Evolutionary conservation across 164 flowering plant genomes (phyloP).

Genomic region (Magnolia sinica): DNA sequence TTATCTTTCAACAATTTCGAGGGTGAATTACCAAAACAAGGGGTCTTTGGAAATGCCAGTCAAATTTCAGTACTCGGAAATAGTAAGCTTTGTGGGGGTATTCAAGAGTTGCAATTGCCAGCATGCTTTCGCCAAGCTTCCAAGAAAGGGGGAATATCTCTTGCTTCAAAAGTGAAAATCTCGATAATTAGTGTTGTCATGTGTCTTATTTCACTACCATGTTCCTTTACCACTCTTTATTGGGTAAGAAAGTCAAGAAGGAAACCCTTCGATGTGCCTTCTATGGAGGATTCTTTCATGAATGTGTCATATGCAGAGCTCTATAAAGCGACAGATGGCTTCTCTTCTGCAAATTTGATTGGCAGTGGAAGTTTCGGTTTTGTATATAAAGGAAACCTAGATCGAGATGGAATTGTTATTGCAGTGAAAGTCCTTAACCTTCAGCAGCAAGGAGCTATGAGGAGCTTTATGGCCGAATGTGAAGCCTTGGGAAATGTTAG

Average conservation of each 20-base stretch:
- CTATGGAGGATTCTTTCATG: background rate
- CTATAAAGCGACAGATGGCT: background rate
- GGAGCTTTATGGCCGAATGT: conserved; percentile 17
- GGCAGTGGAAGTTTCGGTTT: background rate
- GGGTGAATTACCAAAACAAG: conserved; percentile 38
- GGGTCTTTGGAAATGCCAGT: conserved; percentile 29
- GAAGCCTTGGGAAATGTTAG: background rate
- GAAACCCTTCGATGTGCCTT: background rate
- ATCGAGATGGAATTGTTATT: background rate
- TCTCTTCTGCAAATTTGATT: background rate
- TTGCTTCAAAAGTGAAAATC: background rate
- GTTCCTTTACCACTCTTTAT: background rate
- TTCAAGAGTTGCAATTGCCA: conserved; percentile 22
- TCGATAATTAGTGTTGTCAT: background rate
- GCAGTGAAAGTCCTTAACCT: conserved; percentile 15
- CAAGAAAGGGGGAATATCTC: background rate
- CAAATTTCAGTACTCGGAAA: conserved; percentile 31
- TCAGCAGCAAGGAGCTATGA: background rate
- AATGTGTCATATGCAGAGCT: background rate
- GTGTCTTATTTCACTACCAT: background rate
- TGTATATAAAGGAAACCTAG: background rate
- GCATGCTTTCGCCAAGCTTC: conserved; percentile 10
- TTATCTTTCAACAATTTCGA: conserved; percentile 39
- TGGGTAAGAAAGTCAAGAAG: background rate
- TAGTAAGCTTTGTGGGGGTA: conserved; percentile 35